phyloP scores from a whole-genome alignment of 345 rosid genomes.

The Acer yangbiense region DNA sequence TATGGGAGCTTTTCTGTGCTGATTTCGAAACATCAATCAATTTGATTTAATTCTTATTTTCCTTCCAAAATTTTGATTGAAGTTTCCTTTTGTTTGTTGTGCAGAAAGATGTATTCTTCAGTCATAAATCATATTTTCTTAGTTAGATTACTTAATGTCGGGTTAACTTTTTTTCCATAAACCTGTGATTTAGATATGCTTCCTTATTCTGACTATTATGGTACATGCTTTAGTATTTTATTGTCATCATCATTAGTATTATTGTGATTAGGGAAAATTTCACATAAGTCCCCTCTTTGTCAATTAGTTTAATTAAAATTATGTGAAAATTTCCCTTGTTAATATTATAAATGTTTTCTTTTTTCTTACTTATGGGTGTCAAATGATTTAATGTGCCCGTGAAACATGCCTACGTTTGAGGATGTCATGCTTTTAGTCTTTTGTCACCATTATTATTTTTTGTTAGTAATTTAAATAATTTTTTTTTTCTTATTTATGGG shows the following conservation, averaged over 20 bases:
- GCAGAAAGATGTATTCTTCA: background rate
- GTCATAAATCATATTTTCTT: background rate
- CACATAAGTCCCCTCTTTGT: too few species aligned
- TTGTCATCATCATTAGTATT: background rate
- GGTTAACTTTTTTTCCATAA: background rate
- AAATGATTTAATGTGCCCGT: background rate
- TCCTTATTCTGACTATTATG: background rate
- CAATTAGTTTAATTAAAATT: too few species aligned
- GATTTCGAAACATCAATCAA: background rate
- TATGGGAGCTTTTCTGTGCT: slow-evolving; percentile 5
- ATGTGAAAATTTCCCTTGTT: background rate
- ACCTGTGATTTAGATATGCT: background rate
- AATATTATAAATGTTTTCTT: background rate
- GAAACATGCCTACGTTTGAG: background rate
- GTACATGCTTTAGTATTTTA: background rate
- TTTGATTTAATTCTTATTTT: slow-evolving; percentile 12
- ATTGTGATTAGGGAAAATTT: too few species aligned
- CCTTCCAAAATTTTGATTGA: background rate
- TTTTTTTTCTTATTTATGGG: background rate
- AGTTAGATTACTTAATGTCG: background rate
- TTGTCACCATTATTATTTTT: background rate
- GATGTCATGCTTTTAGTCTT: background rate
- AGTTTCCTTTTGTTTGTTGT: background rate
- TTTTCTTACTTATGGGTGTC: background rate
- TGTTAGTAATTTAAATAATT: background rate